These are phyloP conservation scores for Liriodendron chinense DNA, from an alignment of 164 flowering plant genomes.

Conservation along the genomic window DNA sequence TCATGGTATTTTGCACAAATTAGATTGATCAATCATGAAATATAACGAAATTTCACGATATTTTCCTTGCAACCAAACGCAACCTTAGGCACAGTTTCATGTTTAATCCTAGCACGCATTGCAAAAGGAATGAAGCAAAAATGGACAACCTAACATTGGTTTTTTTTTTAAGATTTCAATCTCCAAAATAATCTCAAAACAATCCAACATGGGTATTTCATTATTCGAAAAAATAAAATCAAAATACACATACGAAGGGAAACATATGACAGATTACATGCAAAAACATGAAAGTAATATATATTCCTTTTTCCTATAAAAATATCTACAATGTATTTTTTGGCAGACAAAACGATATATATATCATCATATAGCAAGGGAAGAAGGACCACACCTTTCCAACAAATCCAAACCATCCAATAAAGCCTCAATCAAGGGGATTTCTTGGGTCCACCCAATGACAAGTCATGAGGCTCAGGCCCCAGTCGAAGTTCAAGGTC, in stretches of 20 bases:
- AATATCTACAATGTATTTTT: too few relatives aligned
- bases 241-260: too few relatives aligned
- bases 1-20: background rate
- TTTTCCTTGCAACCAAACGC: background rate
- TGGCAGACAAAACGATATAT: background rate
- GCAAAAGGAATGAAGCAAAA: background rate
- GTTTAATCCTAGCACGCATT: background rate
- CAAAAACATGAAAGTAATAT: background rate
- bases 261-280: background rate
- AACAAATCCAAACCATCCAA: conserved; percentile 1
- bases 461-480: conserved; percentile 26
- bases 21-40: background rate
- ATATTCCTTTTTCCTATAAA: background rate
- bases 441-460: conserved; percentile 17
- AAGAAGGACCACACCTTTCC: background rate
- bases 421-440: conserved; percentile 17
- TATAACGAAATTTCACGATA: background rate
- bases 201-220: background rate
- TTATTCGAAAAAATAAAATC: background rate
- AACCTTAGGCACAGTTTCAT: background rate
- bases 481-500: conserved; percentile 64
- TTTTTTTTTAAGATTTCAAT: background rate
- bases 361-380: background rate
- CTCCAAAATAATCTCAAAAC: background rate
- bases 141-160: background rate